Evolutionary conservation across 495 filamentous ascomycete species (phyloP).

Genomic region (Geopyxis carbonaria): DNA sequence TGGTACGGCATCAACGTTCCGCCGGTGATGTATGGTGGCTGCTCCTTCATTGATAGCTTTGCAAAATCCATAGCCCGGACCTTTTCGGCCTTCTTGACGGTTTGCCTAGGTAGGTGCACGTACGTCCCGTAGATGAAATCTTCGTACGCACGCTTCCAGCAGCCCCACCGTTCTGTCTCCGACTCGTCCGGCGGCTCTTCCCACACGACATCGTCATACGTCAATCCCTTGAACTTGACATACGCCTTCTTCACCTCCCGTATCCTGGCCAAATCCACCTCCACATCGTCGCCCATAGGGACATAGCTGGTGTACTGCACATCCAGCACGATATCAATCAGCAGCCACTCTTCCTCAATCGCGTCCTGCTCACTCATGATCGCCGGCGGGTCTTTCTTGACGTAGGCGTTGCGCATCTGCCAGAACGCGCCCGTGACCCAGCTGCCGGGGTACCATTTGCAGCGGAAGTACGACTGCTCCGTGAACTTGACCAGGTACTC

Average conservation of each 20-base stretch:
- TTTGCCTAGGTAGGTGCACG: conserved; percentile 38
- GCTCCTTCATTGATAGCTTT: conserved; percentile 47
- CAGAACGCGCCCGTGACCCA: conserved; percentile 73
- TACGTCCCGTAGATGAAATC: conserved; percentile 67
- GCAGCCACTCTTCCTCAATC: conserved; percentile 64
- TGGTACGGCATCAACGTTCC: conserved; percentile 90
- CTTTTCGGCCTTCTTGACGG: conserved; percentile 43
- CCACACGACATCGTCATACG: conserved; percentile 85
- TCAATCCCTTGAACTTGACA: conserved; percentile 89
- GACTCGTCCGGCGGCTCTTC: conserved; percentile 57
- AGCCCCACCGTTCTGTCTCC: conserved; percentile 53
- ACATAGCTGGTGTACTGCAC: conserved; percentile 43
- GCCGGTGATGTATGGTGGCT: conserved; percentile 55
- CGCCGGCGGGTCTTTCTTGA: conserved; percentile 48
- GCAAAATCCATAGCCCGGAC: conserved; percentile 50
- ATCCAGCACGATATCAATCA: conserved; percentile 74
- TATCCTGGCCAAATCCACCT: conserved; percentile 50
- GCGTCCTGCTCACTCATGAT: conserved; percentile 61
- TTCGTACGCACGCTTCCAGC: conserved; percentile 65
- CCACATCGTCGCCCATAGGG: conserved; percentile 34
- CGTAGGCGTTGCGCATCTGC: conserved; percentile 55
- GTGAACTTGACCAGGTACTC: conserved; percentile 90
- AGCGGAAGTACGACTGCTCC: conserved; percentile 56
- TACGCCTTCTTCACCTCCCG: conserved; percentile 50
- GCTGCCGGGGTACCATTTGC: conserved; percentile 66